Conservation (phyloP, 495 filamentous ascomycete species). For the Penicillium coffeae region DNA sequence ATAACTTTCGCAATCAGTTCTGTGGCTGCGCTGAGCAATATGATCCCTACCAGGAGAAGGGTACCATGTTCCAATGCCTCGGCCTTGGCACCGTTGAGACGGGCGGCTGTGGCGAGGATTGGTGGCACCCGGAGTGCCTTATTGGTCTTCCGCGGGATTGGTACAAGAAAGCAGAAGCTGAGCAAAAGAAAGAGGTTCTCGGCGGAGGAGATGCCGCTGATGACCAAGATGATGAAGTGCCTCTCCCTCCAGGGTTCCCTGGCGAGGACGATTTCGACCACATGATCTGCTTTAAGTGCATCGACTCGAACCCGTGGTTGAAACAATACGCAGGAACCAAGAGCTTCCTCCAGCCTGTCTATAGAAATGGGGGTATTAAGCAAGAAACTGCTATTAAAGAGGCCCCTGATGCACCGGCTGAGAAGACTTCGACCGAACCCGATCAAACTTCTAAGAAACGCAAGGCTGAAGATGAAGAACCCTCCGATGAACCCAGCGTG, state of each 20-base stretch:
- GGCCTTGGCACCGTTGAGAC: slow-evolving; percentile 75
- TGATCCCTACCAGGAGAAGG: slow-evolving; percentile 78
- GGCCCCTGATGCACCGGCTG: slow-evolving; percentile 4
- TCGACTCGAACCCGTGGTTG: slow-evolving; percentile 87
- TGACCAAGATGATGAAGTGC: slow-evolving; percentile 48
- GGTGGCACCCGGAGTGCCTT: slow-evolving; percentile 96
- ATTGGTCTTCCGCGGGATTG: slow-evolving; percentile 66
- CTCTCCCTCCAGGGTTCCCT: slow-evolving; percentile 80
- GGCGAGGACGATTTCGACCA: slow-evolving; percentile 81
- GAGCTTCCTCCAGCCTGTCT: slow-evolving; percentile 77
- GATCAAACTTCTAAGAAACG: slow-evolving; percentile 61
- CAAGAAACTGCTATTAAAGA: slow-evolving; percentile 1
- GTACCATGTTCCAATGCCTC: slow-evolving; percentile 99
- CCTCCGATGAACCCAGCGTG: slow-evolving; percentile 32
- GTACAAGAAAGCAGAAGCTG: slow-evolving; percentile 31
- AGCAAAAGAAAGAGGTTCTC: slow-evolving; percentile 41
- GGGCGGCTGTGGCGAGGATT: slow-evolving; percentile 95
- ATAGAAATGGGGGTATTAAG: slow-evolving; percentile 29
- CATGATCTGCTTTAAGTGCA: slow-evolving; percentile 92
- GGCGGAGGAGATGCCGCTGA: slow-evolving; percentile 27
- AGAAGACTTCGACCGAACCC: slow-evolving; percentile 4
- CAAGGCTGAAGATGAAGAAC: slow-evolving; percentile 61
- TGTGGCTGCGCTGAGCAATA: slow-evolving; percentile 88
- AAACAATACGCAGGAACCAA: slow-evolving; percentile 79
- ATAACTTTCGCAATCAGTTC: slow-evolving; percentile 91